phyloP scores from a whole-genome alignment of 2,329 filamentous ascomycete genomes.

The Monosporascus sp. region DNA sequence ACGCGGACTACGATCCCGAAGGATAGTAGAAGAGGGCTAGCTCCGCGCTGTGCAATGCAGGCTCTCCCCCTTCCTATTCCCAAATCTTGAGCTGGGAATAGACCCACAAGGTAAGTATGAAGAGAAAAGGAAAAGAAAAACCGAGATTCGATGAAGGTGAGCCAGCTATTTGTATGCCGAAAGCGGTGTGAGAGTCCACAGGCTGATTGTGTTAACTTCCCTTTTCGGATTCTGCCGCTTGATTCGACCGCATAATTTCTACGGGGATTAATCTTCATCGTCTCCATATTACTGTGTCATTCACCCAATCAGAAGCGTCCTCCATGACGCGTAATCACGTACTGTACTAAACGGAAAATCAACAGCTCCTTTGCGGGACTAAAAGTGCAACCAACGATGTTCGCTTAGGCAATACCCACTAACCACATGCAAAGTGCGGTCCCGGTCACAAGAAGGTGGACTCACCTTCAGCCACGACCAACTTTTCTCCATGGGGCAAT shows the following conservation, averaged over 20 bases:
- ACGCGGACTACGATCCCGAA: slow-evolving; percentile 45
- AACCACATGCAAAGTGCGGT: too few relatives aligned
- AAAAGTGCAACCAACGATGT: too few relatives aligned
- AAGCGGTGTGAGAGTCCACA: slow-evolving; percentile 2
- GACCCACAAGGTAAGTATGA: slow-evolving; percentile 49
- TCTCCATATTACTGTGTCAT: not conserved
- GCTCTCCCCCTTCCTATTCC: slow-evolving; percentile 35
- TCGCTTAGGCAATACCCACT: too few relatives aligned
- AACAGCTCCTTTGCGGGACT: too few relatives aligned
- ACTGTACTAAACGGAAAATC: too few relatives aligned
- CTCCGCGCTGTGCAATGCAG: slow-evolving; percentile 51
- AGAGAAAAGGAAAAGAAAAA: slow-evolving; percentile 31
- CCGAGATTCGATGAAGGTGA: slow-evolving; percentile 5
- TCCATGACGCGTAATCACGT: too few relatives aligned
- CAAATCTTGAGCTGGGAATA: slow-evolving; percentile 38
- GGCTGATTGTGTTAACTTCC: slow-evolving; percentile 11
- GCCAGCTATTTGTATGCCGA: slow-evolving; percentile 14
- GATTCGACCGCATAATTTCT: too few relatives aligned
- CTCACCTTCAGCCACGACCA: too few relatives aligned
- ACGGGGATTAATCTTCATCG: not conserved
- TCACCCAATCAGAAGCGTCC: not conserved
- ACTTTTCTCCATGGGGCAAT: too few relatives aligned
- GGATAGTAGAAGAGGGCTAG: slow-evolving; percentile 43
- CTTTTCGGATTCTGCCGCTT: slow-evolving; percentile 1
- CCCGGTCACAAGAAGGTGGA: too few relatives aligned